Evolutionary conservation across 2,329 filamentous ascomycete species (phyloP), one percentile per base, ranked within the genome.

Genomic region (Colletotrichum lupini): DNA sequence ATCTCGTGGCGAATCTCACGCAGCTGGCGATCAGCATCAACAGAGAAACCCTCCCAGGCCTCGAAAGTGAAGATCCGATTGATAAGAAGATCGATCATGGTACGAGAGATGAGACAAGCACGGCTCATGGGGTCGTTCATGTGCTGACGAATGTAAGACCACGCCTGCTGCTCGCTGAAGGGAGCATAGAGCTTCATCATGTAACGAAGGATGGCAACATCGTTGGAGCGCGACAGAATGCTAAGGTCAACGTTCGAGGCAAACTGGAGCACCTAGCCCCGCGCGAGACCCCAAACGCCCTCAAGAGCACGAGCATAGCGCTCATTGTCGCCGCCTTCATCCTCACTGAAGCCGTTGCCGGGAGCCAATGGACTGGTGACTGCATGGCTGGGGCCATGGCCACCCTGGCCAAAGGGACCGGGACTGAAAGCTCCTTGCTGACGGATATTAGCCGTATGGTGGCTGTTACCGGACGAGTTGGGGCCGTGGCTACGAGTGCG

Each of bases 1-100:
- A 63, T 77, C 67, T 73, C 80, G 72, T 83, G 79, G 26, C 85
- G 77, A 37, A 72, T 72, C 26, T 84, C 80, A 30, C 80, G 74
- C 9, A 85, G 78, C 4, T 79, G 78, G 24, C 78, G 79, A 7
- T 80, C 81, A n/a, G 80, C 78, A 46, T 83, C 79, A 19, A 73
- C 74, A 67, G 84, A 82, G 5, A 81, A 81, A 24, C 82, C 82
- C 64, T 79, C 78, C 84, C 84, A 85, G 6, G 83, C 83, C 37
- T 79, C 78, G 5, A 82, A 80, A 2, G 81, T 80, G 82, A 84
- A 84, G 52, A 85, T 81, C 3, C 82, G 79, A 72, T 83, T 83
- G 67, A 85, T 83, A 53, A 85, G 79, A 67, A 82, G 85, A 76
- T 85, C 83, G 35, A 85, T 80, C 24, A 85, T 80, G 72, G 85